These are phyloP conservation scores for Curvularia lunata DNA, from an alignment of 2,329 filamentous ascomycete genomes.

Conservation along the genomic window DNA sequence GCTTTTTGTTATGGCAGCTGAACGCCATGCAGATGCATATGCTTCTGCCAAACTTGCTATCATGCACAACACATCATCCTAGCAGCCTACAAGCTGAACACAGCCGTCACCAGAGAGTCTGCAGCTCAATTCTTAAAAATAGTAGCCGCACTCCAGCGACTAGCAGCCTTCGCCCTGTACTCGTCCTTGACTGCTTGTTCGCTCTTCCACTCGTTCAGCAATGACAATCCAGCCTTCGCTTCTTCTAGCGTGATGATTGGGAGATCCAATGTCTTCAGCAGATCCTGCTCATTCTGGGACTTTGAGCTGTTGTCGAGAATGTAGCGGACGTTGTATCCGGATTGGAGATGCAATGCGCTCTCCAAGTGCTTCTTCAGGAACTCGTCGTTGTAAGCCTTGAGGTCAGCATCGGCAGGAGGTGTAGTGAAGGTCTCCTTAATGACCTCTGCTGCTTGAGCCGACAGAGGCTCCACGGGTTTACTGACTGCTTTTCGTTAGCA, in stretches of 20 bases:
- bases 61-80: constrained; percentile 5
- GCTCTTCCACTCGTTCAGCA: constrained; percentile 61
- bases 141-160: constrained; percentile 50
- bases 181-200: constrained; percentile 56
- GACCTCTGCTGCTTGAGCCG: constrained; percentile 71
- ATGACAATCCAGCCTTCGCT: constrained; percentile 61
- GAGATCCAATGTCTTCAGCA: constrained; percentile 65
- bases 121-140: constrained; percentile 38
- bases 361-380: constrained; percentile 68
- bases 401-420: constrained; percentile 61
- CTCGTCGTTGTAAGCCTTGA: constrained; percentile 69
- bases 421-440: constrained; percentile 71
- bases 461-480: constrained; percentile 56
- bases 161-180: constrained; percentile 53
- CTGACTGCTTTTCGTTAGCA: constrained; percentile 32
- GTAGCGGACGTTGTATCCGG: constrained; percentile 66
- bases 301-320: constrained; percentile 64
- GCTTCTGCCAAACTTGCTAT: constrained; percentile 9
- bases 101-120: no score
- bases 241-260: constrained; percentile 61
- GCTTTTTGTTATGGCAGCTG: constrained; percentile 11
- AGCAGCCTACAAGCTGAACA: neutral
- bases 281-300: constrained; percentile 64
- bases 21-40: constrained; percentile 13
- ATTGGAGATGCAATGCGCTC: constrained; percentile 67